Base-by-base conservation (phyloP, 495 filamentous ascomycete species). In the Daldinia decipiens region DNA sequence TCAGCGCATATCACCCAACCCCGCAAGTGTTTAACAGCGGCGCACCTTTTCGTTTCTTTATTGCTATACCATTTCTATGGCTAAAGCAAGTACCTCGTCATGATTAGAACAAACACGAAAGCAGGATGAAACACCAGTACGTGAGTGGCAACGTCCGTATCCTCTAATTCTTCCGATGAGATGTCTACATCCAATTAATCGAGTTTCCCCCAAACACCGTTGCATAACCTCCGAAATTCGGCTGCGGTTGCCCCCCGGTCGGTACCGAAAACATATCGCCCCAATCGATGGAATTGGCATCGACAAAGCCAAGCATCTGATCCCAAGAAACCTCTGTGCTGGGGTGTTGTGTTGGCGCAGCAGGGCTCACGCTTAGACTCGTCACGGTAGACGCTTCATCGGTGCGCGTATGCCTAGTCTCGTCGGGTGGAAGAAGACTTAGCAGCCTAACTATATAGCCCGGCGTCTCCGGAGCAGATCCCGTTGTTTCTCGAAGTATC, bases 241-340 rank as follows among this genome's bases (percentile, higher is more conserved):
- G 21, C 29, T 65, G 70, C 31, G 52, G 17, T 19, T 73, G 70
- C 36, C 56, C 60, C 9, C 51, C 31, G 21, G 27, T 52, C 47
- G 70, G 60, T 50, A 51, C 17, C 5, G 70, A 70, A 64, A 81
- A 82, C 73, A 82, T 80, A 65, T 84, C 81, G 6, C 70, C 65
- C 81, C 81, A 84, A 9, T 82, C 81, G n/a, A 83, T 55, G 21
- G 74, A 27, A 11, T 72, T 67, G 3, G 64, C 57, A 59, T 83
- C 82, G 13, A 81, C 58, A 56, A 76, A 79, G 0, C 74, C 74
- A 21, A 83, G 68, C 67, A 82, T 79, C 59, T 78, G 70, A 74
- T 81, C 73, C 76, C 76, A 76, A 29, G 68, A 57, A 45, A 71
- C 36, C n/a, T 65, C 72, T 7, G 69, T 31, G 31, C 6, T 57